These are phyloP conservation scores for Rhodomyrtus tomentosa DNA, from an alignment of 345 rosid genomes.

Conservation along the genomic window DNA sequence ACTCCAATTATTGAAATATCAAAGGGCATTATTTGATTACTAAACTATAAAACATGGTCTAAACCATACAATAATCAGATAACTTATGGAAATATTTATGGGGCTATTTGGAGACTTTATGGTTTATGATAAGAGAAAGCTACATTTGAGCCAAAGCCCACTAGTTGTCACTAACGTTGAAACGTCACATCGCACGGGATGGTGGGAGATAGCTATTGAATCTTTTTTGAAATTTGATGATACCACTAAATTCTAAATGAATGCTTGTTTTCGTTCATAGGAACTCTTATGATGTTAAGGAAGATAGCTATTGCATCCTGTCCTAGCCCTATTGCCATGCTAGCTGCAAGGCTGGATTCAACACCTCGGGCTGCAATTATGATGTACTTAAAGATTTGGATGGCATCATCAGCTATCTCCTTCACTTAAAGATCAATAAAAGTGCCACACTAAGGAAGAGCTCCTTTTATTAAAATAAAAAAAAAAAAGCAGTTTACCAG, in stretches of 20 bases:
- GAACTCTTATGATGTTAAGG: constrained; percentile 44
- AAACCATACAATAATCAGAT: not conserved
- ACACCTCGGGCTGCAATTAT: constrained; percentile 81
- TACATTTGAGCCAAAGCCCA: no score
- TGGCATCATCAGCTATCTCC: constrained; percentile 65
- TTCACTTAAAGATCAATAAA: no score
- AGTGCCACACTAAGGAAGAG: no score
- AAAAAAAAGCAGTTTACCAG: constrained; percentile 33
- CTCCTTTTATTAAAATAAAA: no score
- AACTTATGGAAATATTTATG: not conserved
- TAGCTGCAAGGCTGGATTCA: constrained; percentile 70
- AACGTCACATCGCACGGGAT: no score
- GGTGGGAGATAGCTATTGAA: no score
- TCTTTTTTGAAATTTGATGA: no score
- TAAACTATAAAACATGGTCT: not conserved
- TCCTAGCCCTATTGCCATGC: constrained; percentile 68
- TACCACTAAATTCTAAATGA: not conserved
- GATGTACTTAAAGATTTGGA: constrained; percentile 81
- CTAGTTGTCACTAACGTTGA: no score
- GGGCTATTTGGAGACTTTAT: not conserved
- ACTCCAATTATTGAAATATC: not conserved
- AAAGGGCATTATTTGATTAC: not conserved
- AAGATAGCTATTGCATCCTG: constrained; percentile 74
- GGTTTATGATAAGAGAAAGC: no score
- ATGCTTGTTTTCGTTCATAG: constrained; percentile 8